These are phyloP conservation scores for Micractinium sp. DNA, from an alignment of 139 green algal genomes.

Conservation along the genomic window DNA sequence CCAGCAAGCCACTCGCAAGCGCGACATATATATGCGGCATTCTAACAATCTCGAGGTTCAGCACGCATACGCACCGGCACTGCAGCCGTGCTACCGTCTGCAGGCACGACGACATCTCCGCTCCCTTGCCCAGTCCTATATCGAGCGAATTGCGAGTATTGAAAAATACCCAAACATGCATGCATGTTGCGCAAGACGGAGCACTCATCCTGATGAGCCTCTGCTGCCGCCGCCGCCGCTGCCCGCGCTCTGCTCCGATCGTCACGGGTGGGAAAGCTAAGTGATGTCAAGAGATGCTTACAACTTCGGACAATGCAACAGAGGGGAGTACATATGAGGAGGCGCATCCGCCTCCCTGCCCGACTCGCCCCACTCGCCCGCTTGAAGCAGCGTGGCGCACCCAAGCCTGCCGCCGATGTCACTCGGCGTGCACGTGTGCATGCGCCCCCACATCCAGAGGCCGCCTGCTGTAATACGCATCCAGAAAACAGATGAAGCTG, in stretches of 20 bases:
- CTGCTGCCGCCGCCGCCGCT: neutral
- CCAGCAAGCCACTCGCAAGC: neutral
- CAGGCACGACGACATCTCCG: neutral
- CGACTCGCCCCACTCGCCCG: too few species aligned
- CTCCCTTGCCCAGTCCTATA: neutral
- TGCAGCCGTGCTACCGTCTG: neutral
- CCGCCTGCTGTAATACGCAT: constrained; percentile 20
- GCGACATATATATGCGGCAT: too few species aligned
- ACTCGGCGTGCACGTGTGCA: neutral
- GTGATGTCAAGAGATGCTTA: neutral
- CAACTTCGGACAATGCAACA: neutral
- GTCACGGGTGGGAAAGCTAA: too few species aligned
- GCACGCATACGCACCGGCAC: neutral
- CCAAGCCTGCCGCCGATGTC: neutral
- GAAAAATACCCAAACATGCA: neutral
- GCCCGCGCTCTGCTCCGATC: too few species aligned
- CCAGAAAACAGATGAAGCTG: constrained; percentile 32
- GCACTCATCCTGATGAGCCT: neutral
- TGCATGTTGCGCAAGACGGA: neutral
- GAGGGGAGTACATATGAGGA: neutral
- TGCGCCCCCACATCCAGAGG: neutral
- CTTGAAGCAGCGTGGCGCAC: neutral
- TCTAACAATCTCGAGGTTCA: neutral
- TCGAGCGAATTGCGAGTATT: neutral
- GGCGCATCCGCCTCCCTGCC: too few species aligned